Percentiles rank a stretch among this genome's conserved stretches.
Evolutionary conservation across 129 eudicot genomes (phyloP).

Genomic region (Rutidosis leptorrhynchoides): DNA sequence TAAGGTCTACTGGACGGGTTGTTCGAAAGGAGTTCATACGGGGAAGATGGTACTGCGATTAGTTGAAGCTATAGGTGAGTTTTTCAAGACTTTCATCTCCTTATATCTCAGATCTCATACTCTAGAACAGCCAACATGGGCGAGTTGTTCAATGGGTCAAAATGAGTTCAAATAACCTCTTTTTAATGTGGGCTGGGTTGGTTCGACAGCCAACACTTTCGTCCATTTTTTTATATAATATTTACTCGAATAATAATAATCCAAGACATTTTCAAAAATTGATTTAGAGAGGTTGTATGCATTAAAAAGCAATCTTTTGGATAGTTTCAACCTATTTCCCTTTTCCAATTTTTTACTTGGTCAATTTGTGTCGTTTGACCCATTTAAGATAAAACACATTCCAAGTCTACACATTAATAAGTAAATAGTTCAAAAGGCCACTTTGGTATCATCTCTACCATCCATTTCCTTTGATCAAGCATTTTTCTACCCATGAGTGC

Average conservation of each 20-base stretch:
- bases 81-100: slow-evolving; percentile 14
- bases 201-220: background rate
- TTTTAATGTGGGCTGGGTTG: background rate
- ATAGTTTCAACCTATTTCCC: too few relatives aligned
- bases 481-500: too few relatives aligned
- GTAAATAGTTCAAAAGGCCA: background rate
- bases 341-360: too few relatives aligned
- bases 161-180: background rate
- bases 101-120: background rate
- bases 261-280: background rate
- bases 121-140: background rate
- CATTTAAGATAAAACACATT: background rate
- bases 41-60: slow-evolving; percentile 88
- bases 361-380: background rate
- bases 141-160: background rate
- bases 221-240: background rate
- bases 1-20: slow-evolving; percentile 79
- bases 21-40: slow-evolving; percentile 78
- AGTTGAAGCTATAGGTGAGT: slow-evolving; percentile 97
- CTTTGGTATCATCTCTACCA: background rate
- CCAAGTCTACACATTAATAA: background rate
- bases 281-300: too few relatives aligned
- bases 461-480: background rate
- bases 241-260: background rate
- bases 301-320: too few relatives aligned